Evolutionary conservation across 208 protist genomes (phyloP), one percentile per base, ranked within the genome.

Genomic region (Trypanosoma melophagium): DNA sequence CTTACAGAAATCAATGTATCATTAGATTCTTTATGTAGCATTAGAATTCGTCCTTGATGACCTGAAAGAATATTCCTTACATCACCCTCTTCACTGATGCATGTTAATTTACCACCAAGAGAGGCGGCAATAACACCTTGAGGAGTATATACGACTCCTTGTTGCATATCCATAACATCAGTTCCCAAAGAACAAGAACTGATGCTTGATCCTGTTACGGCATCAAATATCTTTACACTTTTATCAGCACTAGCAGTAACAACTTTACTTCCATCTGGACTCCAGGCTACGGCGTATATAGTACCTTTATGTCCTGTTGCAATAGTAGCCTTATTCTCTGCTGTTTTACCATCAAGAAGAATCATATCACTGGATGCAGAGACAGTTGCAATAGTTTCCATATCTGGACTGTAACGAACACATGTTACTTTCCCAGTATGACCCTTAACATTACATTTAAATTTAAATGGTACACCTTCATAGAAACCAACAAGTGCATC

Each of bases 401-500:
- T 69, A 49, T 88, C 76, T 21, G 83, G 83, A 50, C 72, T 79
- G 68, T 81, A 91, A 10, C 84, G 76, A 58, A 92, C 77, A 62
- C 79, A 84, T 38, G 79, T 94, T n/a, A 94, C 81, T 19, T 71
- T 81, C 25, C 77, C 83, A 19, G 22, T 76, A 62, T 89, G 80
- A 19, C 64, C 73, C 9, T 64, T 68, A 0, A 77, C 54, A 57
- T 71, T 80, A 35, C 67, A 55, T 55, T 71, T 71, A 60, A 87
- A 89, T 42, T 74, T 84, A 57, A 90, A 87, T 16, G 88, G 85
- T 17, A 77, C 71, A 17, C 83, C 85, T 68, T 89, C 80, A 57
- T 89, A 90, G 53, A 89, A 87, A 24, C 84, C 84, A 9, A 90
- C 72, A 38, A 75, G 22, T 3, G 55, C 28, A 73, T 83, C 83